Base-by-base conservation (phyloP, 192 early-diverging fungal genomes). In the Podila horticola region DNA sequence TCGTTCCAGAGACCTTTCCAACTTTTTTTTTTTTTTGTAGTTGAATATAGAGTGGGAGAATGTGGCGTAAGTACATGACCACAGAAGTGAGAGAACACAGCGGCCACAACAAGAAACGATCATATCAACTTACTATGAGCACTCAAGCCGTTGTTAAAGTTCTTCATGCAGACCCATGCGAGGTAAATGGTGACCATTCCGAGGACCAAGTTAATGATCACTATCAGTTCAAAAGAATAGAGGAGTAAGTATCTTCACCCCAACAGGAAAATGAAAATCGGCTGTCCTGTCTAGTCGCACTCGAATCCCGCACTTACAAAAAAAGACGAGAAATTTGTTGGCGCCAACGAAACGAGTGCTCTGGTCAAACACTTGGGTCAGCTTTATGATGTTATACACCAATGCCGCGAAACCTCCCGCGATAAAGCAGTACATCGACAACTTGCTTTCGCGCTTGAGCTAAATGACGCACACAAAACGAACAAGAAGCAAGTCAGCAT, bases 61-160 rank as follows among this genome's bases (percentile, higher is more conserved):
- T 26, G 24, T 20, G 52, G 63, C 24, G 28, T 4, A 19, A 49
- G 36, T 20, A 17, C 55, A 55, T 65, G n/a, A 22, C 4, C 29
- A 38, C 34, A 24, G 36, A 38, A n/a, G 6, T 6, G 6, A n/a
- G 13, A 15, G 12, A 31, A 29, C 41, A 58, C 29, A 45, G 34
- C 9, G 13, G 34, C 7, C 11, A 41, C 20, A 30, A 61, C 52
- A 26, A 5, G 17, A 59, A 60, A 69, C 22, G 9, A 3, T 8
- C 3, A 24, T 45, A 2, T 9, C 15, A 3, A 79, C 87, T 85
- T 86, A 90, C 88, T 86, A 61, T 93, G 92, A 67, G 88, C 88
- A 71, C 90, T 91, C 52, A 94, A 74, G 6, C 93, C 93, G 33
- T 89, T 82, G 62, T 92, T 89, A 74, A 94, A 94, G 79, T 93